phyloP scores from a whole-genome alignment of 345 rosid species.

The Linum trigynum region DNA sequence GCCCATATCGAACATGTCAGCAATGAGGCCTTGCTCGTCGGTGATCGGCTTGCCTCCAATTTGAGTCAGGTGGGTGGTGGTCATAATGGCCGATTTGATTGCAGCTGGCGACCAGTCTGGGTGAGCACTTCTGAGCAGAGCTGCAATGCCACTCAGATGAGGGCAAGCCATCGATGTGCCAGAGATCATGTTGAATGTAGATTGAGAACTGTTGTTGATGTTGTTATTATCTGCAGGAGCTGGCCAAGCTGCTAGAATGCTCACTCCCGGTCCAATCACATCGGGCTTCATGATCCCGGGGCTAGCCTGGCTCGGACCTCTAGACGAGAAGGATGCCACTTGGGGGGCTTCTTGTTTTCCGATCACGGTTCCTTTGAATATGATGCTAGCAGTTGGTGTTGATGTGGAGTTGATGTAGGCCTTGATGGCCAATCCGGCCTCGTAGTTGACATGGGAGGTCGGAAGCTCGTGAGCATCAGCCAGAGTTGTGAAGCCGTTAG shows the following conservation, averaged over 20 bases:
- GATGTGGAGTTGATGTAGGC: not conserved
- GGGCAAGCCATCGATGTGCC: slow-evolving; percentile 31
- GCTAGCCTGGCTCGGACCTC: slow-evolving; percentile 16
- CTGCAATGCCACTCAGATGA: slow-evolving; percentile 24
- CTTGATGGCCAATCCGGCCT: not conserved
- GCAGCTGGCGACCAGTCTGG: slow-evolving; percentile 30
- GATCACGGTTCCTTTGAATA: not conserved
- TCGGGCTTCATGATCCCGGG: slow-evolving; percentile 29
- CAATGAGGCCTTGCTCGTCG: slow-evolving; percentile 15
- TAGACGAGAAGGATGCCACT: slow-evolving; percentile 9
- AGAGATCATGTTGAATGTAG: slow-evolving; percentile 17
- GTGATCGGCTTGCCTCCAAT: slow-evolving; percentile 9
- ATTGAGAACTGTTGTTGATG: not conserved
- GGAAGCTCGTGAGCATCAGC: not conserved
- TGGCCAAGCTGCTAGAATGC: slow-evolving; percentile 23
- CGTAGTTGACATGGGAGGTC: not conserved
- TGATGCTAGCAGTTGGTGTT: not conserved
- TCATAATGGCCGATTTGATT: slow-evolving; percentile 22
- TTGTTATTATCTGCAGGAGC: not conserved
- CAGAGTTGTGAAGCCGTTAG: not conserved
- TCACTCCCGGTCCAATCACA: slow-evolving; percentile 24
- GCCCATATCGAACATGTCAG: slow-evolving; percentile 61
- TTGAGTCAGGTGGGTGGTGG: slow-evolving; percentile 14
- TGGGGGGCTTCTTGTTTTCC: not conserved
- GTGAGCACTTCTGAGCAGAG: slow-evolving; percentile 18